Evolutionary conservation across 805 yeast species (phyloP).

Genomic region (Vanderwaltozyma yarrowii): DNA sequence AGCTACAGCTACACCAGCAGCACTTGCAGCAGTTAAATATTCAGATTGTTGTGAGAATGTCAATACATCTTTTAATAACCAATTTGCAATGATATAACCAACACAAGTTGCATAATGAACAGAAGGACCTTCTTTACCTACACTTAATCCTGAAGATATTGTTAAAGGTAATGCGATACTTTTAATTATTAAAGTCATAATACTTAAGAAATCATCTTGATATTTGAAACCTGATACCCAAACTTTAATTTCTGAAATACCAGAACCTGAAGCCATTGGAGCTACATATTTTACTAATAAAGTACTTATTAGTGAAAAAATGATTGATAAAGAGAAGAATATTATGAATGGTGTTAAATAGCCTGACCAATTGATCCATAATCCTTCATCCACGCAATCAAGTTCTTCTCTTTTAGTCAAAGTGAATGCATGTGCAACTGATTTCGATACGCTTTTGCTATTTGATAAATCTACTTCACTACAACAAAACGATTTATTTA

Average conservation of each 20-base stretch:
- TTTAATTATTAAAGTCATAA: constrained; percentile 64
- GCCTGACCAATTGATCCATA: constrained; percentile 59
- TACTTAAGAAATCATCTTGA: constrained; percentile 64
- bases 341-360: constrained; percentile 39
- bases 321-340: constrained; percentile 49
- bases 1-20: constrained; percentile 98
- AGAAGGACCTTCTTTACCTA: constrained; percentile 97
- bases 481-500: constrained; percentile 75
- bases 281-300: constrained; percentile 59
- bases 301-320: constrained; percentile 58
- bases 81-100: constrained; percentile 66
- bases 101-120: constrained; percentile 97
- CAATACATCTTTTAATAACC: constrained; percentile 33
- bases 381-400: constrained; percentile 38
- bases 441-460: constrained; percentile 11
- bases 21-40: constrained; percentile 74
- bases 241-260: constrained; percentile 93
- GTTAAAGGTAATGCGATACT: constrained; percentile 78
- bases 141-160: constrained; percentile 84
- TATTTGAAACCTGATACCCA: constrained; percentile 79
- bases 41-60: constrained; percentile 27
- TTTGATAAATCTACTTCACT: constrained; percentile 37
- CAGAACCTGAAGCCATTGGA: constrained; percentile 94
- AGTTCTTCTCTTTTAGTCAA: constrained; percentile 25
- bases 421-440: background rate